Evolutionary conservation across 2,329 filamentous ascomycete genomes (phyloP).

Genomic region (Colletotrichum zoysiae): DNA sequence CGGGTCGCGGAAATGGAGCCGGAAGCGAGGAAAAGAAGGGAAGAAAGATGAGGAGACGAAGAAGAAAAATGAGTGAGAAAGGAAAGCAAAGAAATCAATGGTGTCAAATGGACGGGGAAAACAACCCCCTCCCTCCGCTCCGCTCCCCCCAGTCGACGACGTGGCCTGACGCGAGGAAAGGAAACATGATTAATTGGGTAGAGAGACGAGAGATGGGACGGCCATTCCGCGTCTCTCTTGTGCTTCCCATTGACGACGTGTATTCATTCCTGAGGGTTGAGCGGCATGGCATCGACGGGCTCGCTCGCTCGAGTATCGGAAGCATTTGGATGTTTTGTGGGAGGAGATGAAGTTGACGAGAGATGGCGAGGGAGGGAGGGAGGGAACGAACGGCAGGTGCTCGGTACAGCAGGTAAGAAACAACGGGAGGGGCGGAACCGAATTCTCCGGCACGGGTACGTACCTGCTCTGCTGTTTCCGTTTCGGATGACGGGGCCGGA

Average conservation of each 20-base stretch:
- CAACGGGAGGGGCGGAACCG: not conserved
- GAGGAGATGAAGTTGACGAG: not conserved
- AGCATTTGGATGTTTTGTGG: not conserved
- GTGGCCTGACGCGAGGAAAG: slow-evolving; percentile 9
- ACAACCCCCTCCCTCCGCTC: too few relatives aligned
- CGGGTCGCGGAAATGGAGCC: not conserved
- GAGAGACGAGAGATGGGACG: too few relatives aligned
- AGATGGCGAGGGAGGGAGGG: not conserved
- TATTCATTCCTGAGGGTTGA: not conserved
- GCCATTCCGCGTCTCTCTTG: not conserved
- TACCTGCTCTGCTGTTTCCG: not conserved
- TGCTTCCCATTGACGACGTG: not conserved
- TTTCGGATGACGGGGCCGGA: not conserved
- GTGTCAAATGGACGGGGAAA: slow-evolving; percentile 8
- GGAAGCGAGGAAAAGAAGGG: not conserved
- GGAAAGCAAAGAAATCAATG: slow-evolving; percentile 22
- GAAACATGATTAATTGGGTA: not conserved
- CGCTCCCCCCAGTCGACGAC: slow-evolving; percentile 10
- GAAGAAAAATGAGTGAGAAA: slow-evolving; percentile 8
- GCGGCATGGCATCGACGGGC: not conserved
- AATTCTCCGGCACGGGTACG: not conserved
- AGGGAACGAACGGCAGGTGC: too few relatives aligned
- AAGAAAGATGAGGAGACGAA: not conserved
- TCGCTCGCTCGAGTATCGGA: not conserved
- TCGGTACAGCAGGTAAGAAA: not conserved